phyloP scores from a whole-genome alignment of 1,284 basidiomycete genomes.

The Ustilago crameri region DNA sequence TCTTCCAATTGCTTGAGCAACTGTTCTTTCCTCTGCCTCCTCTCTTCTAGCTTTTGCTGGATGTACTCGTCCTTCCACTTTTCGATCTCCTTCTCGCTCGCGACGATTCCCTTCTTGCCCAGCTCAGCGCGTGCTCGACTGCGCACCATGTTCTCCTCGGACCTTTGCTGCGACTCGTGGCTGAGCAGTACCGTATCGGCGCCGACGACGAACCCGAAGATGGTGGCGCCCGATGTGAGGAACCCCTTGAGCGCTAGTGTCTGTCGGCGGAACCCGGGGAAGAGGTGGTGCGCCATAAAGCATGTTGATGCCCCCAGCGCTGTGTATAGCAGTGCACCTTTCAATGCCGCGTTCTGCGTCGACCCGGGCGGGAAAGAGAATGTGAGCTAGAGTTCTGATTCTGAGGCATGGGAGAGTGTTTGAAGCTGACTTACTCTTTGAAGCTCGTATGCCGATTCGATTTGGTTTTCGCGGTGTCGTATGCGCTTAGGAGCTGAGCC shows the following conservation, averaged over 20 bases:
- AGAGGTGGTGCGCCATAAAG: conserved; percentile 59
- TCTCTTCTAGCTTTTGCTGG: conserved; percentile 41
- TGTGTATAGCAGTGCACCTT: conserved; percentile 52
- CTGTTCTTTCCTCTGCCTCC: conserved; percentile 32
- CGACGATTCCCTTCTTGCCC: conserved; percentile 57
- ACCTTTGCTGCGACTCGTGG: conserved; percentile 55
- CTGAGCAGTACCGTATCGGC: conserved; percentile 59
- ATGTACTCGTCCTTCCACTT: conserved; percentile 59
- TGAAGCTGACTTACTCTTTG: conserved; percentile 45
- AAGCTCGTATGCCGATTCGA: conserved; percentile 57
- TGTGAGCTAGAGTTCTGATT: too few species aligned
- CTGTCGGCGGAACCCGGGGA: conserved; percentile 56
- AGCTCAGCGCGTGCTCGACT: conserved; percentile 52
- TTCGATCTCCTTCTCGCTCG: conserved; percentile 61
- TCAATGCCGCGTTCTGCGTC: conserved; percentile 55
- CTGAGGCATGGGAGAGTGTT: not conserved
- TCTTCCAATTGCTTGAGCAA: conserved; percentile 15
- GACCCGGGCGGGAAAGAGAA: too few species aligned
- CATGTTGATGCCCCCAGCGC: conserved; percentile 48
- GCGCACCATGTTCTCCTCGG: conserved; percentile 57
- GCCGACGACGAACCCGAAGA: conserved; percentile 62
- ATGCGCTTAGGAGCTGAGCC: conserved; percentile 45
- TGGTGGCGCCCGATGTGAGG: conserved; percentile 54
- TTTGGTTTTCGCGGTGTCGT: conserved; percentile 56
- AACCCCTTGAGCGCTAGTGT: conserved; percentile 63